Evolutionary conservation across 2,329 filamentous ascomycete genomes (phyloP), one percentile per base, ranked within the genome.

Genomic region (Diaporthe destruens): DNA sequence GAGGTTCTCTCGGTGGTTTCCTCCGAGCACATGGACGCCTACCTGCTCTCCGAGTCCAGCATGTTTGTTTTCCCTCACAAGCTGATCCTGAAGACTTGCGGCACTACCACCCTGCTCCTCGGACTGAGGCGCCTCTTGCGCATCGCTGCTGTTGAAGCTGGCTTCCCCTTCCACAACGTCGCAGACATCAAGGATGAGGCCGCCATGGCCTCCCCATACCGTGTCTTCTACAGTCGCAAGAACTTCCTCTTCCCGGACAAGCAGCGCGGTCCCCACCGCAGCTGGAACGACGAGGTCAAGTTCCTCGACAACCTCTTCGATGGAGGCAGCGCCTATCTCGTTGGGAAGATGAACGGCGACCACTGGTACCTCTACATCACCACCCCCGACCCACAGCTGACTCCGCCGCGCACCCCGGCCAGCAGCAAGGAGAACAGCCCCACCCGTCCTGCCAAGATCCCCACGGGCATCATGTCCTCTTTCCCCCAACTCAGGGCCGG

Each of bases 21-120:
- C 81, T 98, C 96, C 32, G 95, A 98, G 75, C 92, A 96, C 80
- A 93, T 98, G 78, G 96, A 99, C 80, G 96, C 96, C 76, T 99
- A 99, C 81, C 90, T 99, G 8, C 88, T 99, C 71, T 99, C 96
- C 75, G 96, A 99, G 85, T 98, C 96, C 53, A 98, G 96, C 93
- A 98, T 99, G 95, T 99, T 99, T 81, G 94, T 99, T 78, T 99
- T 98, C 83, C 95, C 95, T n/a, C 96, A 99, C 89, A 99, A 99
- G 88, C 89, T 99, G 76, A 98, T 99, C 74, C 87, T 99, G 77
- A 99, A 99, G 90, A 99, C 96, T 9, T 99, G 96, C 80, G 96
- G 96, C 74, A 99, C 96, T 32, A 99, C 96, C 18, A 99, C 96
- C 3, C 86, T 99, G 69, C 89, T 99, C 8, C 92, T 93, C 61